A percentile compares a stretch with the other conserved stretches of the same genome.
Conservation (phyloP, 805 yeast genomes). For the Candida peoriensis region DNA sequence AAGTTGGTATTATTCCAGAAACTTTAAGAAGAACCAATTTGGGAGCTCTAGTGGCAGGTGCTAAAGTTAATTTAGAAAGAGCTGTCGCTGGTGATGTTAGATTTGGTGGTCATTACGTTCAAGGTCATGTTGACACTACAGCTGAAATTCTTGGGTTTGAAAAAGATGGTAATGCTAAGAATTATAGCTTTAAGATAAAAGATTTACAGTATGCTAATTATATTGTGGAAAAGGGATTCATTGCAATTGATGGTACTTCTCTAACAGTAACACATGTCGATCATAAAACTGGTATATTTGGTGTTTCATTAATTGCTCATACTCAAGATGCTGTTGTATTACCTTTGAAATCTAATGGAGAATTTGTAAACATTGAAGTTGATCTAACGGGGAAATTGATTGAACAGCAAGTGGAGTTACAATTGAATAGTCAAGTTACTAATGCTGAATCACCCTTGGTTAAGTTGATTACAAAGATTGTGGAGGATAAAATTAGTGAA, state of each 20-base stretch:
- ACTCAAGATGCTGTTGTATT: conserved; percentile 79
- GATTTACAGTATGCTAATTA: conserved; percentile 57
- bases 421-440: conserved; percentile 48
- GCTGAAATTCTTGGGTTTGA: conserved; percentile 53
- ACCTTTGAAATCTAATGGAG: conserved; percentile 60
- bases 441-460: conserved; percentile 46
- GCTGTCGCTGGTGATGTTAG: conserved; percentile 81
- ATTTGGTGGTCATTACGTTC: conserved; percentile 96
- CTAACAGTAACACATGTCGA: conserved; percentile 82
- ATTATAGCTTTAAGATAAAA: conserved; percentile 67
- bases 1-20: conserved; percentile 91
- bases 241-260: conserved; percentile 89
- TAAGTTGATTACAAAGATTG: conserved; percentile 41
- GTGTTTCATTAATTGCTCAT: conserved; percentile 87
- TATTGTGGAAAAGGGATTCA: conserved; percentile 93
- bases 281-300: conserved; percentile 49
- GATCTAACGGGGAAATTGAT: conserved; percentile 90
- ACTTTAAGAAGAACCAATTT: conserved; percentile 79
- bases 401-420: conserved; percentile 72
- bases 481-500: conserved; percentile 36
- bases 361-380: conserved; percentile 82
- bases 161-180: conserved; percentile 72
- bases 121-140: conserved; percentile 93
- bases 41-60: conserved; percentile 52
- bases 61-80: conserved; percentile 81